Conservation (phyloP, 164 flowering plant species). For the Umbilicus rupestris region DNA sequence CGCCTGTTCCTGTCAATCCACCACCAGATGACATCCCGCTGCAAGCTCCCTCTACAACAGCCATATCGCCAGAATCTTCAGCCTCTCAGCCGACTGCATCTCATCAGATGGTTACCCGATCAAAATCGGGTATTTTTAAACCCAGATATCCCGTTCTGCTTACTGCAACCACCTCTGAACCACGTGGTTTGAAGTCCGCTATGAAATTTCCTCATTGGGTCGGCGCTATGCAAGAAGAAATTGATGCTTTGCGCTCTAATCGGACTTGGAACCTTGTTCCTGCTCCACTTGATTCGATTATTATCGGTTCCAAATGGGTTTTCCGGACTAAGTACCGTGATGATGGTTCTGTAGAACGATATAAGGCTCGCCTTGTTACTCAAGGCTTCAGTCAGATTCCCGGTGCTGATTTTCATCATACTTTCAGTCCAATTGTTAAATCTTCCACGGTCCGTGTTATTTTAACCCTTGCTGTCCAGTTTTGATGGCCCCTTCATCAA, state of each 20-base stretch:
- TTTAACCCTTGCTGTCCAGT: background rate
- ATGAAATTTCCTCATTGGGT: background rate
- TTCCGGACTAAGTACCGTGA: background rate
- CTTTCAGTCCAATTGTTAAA: background rate
- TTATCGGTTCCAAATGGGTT: background rate
- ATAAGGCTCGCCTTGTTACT: background rate
- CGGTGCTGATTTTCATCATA: constrained; percentile 1
- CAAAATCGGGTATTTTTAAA: background rate
- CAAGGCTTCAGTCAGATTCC: background rate
- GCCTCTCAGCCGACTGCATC: background rate
- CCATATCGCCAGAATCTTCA: background rate
- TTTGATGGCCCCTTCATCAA: background rate
- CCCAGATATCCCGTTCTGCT: background rate
- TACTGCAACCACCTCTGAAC: background rate
- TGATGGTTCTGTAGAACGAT: background rate
- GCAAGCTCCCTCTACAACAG: background rate
- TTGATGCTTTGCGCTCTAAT: background rate
- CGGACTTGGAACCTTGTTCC: background rate
- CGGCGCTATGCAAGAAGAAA: background rate
- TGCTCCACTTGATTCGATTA: background rate
- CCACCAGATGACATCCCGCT: too few species aligned
- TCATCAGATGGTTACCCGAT: background rate
- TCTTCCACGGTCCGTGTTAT: background rate
- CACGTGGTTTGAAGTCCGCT: background rate
- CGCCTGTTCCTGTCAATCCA: too few species aligned